Base-by-base conservation (phyloP, 371 early-diverging fungal genomes). In the Mucor lusitanicus region DNA sequence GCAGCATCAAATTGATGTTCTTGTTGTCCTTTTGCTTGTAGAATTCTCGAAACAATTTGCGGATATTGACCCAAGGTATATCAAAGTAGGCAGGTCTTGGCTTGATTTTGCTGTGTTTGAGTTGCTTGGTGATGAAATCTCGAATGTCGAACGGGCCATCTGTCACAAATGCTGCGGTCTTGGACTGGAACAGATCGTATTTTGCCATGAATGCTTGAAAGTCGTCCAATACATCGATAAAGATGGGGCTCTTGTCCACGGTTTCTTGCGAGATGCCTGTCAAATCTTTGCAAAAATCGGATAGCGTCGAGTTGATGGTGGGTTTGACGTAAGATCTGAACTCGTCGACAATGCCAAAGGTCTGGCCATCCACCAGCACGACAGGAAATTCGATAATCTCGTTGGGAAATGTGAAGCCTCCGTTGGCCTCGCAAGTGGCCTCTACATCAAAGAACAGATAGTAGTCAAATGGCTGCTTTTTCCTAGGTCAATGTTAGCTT, bases 301-400 rank as follows among this genome's bases (percentile, higher is more conserved):
- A 78, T 59, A 95, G 73, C 12, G 48, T 80, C 0, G 95, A 91
- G 60, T 88, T 83, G 39, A 86, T 68, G 4, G 70, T 74, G 9
- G 95, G 95, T 62, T 86, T 79, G 17, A 92, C 92, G 70, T 90
- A 93, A 0, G 87, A 84, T 62, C 88, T 88, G 72, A 90, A 95
- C 64, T 88, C 87, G 68, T 84, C 89, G 12, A 88, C 85, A 53
- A 89, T 78, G 6, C 86, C 85, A 58, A 85, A 79, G 0, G 83
- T 88, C 3, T 74, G 65, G 12, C 87, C 89, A 53, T 88, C 84
- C 5, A 93, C 74, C 21, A 93, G 72, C 1, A 93, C 84, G 19
- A 92, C 85, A 21, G 95, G 95, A 67, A 93, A 93, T 71, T 95
- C 95, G 57, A 95, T 95, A 61, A 95, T 92, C 71, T 95, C 94